Evolutionary conservation across 345 rosid species (phyloP), one percentile per base, ranked within the genome.

Genomic region (Chamaenerion angustifolium): DNA sequence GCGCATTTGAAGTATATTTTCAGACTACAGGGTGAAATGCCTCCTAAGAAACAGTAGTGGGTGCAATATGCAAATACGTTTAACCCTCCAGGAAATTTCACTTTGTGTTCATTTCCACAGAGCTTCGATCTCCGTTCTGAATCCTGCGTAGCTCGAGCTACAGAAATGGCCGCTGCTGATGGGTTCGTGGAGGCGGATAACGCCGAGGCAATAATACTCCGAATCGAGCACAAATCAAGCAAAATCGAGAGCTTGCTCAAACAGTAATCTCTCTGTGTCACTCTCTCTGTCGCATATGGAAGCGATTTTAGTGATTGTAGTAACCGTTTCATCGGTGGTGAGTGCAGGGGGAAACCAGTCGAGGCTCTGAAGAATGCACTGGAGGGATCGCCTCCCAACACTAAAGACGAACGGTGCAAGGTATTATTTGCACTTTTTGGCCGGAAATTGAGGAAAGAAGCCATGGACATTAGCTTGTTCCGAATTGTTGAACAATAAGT

Each of bases 281-380:
- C 46, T 35, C 41, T 46, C 52, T 19, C 25, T 16, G 12, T 44
- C 43, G 19, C 40, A 8, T 7, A 31, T 40, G 18, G 46, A 12
- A 14, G 18, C 42, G 12, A 21, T 46, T 15, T 52, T 41, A 16
- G 49, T 12, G 46, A 13, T 43, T 12, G 19, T 8, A 8, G 17
- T 49, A 9, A 31, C 16, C 47, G n/a, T 14, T n/a, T 12, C 37
- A 43, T 7, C 10, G 11, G 17, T 40, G 16, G 5, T 55, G 21
- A 10, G 44, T 17, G 12, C 44, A 68, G 78, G 71, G 70, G 59
- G 53, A 80, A 67, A 51, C 76, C 75, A 4, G 76, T 90, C 0
- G 94, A 90, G 73, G 95, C 94, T 56, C 78, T 83, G 42, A 83
- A 86, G 81, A 90, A 94, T 9, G 88, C 88, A 16, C 92, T 86